Conservation (phyloP, 352 stramenopile species). For the Blastocystis sp. region DNA sequence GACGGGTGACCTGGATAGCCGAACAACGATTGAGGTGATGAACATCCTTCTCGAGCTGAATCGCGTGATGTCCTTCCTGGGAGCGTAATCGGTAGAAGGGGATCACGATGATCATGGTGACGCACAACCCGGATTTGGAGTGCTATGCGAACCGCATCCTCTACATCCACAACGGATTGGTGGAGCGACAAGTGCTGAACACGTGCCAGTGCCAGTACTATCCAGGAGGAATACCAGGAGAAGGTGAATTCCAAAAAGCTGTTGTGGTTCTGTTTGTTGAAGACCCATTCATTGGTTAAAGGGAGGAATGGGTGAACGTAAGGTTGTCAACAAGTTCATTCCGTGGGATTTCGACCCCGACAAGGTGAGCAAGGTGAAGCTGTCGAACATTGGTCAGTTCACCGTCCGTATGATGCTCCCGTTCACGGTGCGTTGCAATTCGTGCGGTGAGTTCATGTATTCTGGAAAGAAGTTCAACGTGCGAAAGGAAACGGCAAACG, state of each 20-base stretch:
- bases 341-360: conserved; percentile 94
- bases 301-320: conserved; percentile 91
- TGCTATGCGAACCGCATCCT: conserved; percentile 72
- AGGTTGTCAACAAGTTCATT: conserved; percentile 99
- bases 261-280: background rate
- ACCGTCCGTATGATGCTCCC: conserved; percentile 98
- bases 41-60: conserved; percentile 71
- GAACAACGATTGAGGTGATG: conserved; percentile 71
- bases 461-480: conserved; percentile 98
- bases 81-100: background rate
- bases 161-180: conserved; percentile 70
- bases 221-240: conserved; percentile 49
- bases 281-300: background rate
- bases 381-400: conserved; percentile 85
- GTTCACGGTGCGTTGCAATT: conserved; percentile 93
- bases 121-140: conserved; percentile 71
- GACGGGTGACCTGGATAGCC: conserved; percentile 71
- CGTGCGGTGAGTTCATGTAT: conserved; percentile 97
- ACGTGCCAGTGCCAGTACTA: conserved; percentile 50
- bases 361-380: conserved; percentile 76
- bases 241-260: conserved; percentile 43
- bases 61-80: background rate
- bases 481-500: conserved; percentile 91
- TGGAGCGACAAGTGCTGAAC: conserved; percentile 67
- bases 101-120: conserved; percentile 71